Evolutionary conservation across 768 basidiomycete species (phyloP), one percentile per base, ranked within the genome.

Genomic region (Agaricus sinodeliciosus): DNA sequence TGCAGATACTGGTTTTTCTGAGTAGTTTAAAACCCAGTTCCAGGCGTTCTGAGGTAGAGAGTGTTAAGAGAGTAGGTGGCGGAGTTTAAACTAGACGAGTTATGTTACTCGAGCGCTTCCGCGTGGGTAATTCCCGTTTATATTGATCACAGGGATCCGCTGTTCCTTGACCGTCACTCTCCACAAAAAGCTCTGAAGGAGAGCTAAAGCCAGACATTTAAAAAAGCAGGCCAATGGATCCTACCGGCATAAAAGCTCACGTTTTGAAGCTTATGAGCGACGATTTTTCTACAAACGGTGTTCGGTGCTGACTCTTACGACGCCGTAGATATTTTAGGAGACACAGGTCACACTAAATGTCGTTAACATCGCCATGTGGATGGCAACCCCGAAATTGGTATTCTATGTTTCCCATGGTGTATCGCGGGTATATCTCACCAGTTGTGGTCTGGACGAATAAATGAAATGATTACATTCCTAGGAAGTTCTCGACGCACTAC

Each of bases 91-190:
- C 68, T 66, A 65, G 50, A 36, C 60, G 60, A 70, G 68, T 70
- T 69, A 69, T 71, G 67, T 72, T 71, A 70, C 67, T 68, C 67
- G 69, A 69, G 62, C 61, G 67, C 64, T 72, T 72, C 71, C 66
- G 60, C 73, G 74, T 76, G 74, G 70, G 72, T 68, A 72, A 60
- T 63, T 70, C 58, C 70, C 60, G 58, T 60, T 67, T 65, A 64
- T 59, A 54, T 54, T 42, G 52, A 54, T 54, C 52, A 54, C 52
- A 54, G 47, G 52, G 52, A 54, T 54, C 52, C 52, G 52, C 52
- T 54, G 52, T 54, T 54, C 52, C 52, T 54, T 54, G 45, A 6
- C 51, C 25, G 51, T 53, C 51, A 53, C 51, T 46, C 37, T 31
- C 44, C 39, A 45, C 43, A 45, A 54, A 62, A 58, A 47, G 54